Conservation (phyloP, 768 basidiomycete genomes). For the Termitomyces sp. region DNA sequence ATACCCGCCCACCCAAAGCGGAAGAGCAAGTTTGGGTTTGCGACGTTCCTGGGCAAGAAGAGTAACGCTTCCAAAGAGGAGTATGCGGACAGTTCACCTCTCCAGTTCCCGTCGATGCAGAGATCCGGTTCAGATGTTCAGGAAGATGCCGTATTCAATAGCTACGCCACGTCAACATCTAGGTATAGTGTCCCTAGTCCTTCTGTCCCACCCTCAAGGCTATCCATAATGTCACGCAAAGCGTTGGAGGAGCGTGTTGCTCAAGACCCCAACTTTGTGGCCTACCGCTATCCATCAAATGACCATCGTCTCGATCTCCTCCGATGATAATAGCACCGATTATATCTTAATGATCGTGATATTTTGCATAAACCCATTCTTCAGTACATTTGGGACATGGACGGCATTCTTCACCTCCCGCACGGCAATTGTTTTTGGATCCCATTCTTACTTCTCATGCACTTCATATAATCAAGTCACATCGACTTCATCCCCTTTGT, state of each 20-base stretch:
- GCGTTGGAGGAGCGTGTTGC: conserved; percentile 74
- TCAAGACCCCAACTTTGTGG: conserved; percentile 81
- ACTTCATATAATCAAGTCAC: neutral
- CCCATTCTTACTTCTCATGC: neutral
- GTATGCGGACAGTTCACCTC: conserved; percentile 24
- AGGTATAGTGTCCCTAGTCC: conserved; percentile 43
- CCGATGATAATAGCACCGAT: conserved; percentile 24
- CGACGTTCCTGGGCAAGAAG: conserved; percentile 60
- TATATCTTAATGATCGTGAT: neutral
- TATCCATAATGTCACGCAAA: conserved; percentile 64
- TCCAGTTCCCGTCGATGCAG: conserved; percentile 44
- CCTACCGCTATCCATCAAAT: conserved; percentile 81
- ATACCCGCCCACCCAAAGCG: conserved; percentile 39
- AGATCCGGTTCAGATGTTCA: conserved; percentile 40
- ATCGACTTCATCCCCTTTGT: neutral
- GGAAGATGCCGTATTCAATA: conserved; percentile 40
- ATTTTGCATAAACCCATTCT: neutral
- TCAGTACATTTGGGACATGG: neutral
- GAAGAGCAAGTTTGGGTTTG: conserved; percentile 68
- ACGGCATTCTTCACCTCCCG: neutral
- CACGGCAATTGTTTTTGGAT: neutral
- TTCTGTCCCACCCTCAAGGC: conserved; percentile 36
- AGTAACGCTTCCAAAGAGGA: conserved; percentile 27
- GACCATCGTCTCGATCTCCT: conserved; percentile 64
- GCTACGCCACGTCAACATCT: conserved; percentile 45